Evolutionary conservation across 2,329 filamentous ascomycete species (phyloP).

Genomic region (Herpotrichia juniperi): DNA sequence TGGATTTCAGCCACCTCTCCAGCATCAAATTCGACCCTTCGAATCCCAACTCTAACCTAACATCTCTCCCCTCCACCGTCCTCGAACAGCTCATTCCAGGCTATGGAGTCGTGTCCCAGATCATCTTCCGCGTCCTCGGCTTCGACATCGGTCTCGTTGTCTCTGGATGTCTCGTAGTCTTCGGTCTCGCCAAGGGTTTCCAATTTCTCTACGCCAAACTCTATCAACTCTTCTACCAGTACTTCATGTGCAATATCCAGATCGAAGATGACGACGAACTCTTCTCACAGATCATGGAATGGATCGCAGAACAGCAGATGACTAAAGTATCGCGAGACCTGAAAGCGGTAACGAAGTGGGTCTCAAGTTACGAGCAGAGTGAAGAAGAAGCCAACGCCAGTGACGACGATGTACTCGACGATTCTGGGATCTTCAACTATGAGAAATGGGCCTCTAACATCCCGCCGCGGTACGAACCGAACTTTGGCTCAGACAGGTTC

Average conservation of each 20-base stretch:
- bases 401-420: conserved; percentile 44
- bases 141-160: conserved; percentile 57
- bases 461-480: conserved; percentile 57
- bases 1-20: conserved; percentile 6
- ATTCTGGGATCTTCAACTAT: conserved; percentile 56
- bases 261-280: conserved; percentile 54
- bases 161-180: conserved; percentile 49
- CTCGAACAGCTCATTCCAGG: conserved; percentile 59
- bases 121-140: conserved; percentile 49
- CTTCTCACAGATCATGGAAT: conserved; percentile 50
- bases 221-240: conserved; percentile 36
- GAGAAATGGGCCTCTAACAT: conserved; percentile 55
- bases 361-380: conserved; percentile 39
- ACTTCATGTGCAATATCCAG: conserved; percentile 51
- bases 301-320: conserved; percentile 51
- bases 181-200: conserved; percentile 47
- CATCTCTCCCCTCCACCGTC: conserved; percentile 51
- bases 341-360: conserved; percentile 48
- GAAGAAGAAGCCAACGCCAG: conserved; percentile 40
- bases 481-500: conserved; percentile 54
- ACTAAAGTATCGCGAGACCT: conserved; percentile 45
- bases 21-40: conserved; percentile 4
- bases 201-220: conserved; percentile 44
- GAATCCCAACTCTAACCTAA: conserved; percentile 21
- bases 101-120: conserved; percentile 54